A percentile compares a stretch with the other conserved stretches of the same genome.
These are phyloP conservation scores for Fraxinus paxiana DNA, from an alignment of 305 asterid genomes.

Conservation along the genomic window DNA sequence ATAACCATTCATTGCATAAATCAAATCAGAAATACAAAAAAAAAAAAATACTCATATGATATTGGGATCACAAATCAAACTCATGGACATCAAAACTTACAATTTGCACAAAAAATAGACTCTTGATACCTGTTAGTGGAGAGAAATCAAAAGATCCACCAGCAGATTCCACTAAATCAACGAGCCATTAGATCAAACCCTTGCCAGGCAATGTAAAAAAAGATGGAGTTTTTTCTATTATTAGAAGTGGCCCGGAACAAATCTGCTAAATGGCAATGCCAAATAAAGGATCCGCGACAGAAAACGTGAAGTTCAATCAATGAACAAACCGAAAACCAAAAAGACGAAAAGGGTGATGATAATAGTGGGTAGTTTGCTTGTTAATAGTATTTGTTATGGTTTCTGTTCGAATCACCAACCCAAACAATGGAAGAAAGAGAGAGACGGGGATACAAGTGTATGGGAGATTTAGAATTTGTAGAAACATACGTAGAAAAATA, in stretches of 20 bases:
- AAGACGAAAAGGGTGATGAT: neutral
- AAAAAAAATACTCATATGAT: neutral
- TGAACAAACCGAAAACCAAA: neutral
- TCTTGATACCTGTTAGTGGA: conserved; percentile 29
- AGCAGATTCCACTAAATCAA: conserved; percentile 4
- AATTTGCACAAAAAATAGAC: neutral
- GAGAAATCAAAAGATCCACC: conserved; percentile 26
- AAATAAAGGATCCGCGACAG: conserved; percentile 17
- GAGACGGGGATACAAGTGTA: neutral
- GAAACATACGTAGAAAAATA: neutral
- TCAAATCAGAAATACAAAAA: conserved; percentile 10
- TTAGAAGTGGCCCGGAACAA: neutral
- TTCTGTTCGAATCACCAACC: conserved; percentile 43
- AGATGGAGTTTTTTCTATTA: conserved; percentile 18
- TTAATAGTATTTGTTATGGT: neutral
- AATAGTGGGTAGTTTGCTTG: conserved; percentile 1
- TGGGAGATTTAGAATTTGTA: neutral
- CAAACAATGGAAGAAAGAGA: conserved; percentile 31
- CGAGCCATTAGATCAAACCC: conserved; percentile 29
- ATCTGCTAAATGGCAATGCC: conserved; percentile 13
- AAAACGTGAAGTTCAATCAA: conserved; percentile 3
- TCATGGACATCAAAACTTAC: neutral
- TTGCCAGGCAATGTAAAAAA: conserved; percentile 9
- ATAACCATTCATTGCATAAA: conserved; percentile 8
- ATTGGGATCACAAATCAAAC: conserved; percentile 16